Conservation (phyloP, 345 rosid genomes). For the Camelina hispida region DNA sequence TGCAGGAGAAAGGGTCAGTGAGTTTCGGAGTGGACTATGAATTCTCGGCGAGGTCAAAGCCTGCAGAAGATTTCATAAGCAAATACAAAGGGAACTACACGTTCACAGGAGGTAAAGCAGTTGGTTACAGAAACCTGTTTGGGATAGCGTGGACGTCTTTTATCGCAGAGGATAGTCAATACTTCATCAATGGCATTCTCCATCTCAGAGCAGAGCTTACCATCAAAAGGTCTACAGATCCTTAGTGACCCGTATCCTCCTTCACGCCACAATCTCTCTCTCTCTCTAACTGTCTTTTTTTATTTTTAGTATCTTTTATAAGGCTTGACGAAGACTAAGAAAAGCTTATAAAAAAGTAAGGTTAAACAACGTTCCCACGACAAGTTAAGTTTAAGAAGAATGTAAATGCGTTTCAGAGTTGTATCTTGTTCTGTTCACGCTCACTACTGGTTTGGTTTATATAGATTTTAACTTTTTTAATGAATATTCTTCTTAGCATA, state of each 20-base stretch:
- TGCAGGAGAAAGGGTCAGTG: slow-evolving; percentile 97
- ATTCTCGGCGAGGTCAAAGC: slow-evolving; percentile 89
- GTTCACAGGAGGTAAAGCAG: slow-evolving; percentile 94
- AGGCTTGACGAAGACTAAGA: slow-evolving; percentile 17
- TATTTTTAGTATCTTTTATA: neutral
- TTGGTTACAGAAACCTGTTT: slow-evolving; percentile 89
- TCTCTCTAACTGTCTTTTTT: slow-evolving; percentile 28
- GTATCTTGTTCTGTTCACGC: neutral
- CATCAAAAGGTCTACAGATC: slow-evolving; percentile 50
- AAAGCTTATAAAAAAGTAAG: slow-evolving; percentile 5
- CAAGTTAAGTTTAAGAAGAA: slow-evolving; percentile 13
- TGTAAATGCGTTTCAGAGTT: slow-evolving; percentile 27
- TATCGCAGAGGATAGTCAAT: slow-evolving; percentile 77
- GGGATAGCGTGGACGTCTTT: slow-evolving; percentile 81
- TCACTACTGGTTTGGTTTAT: slow-evolving; percentile 7
- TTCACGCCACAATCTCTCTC: neutral
- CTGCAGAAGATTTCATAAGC: slow-evolving; percentile 78
- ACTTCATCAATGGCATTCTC: slow-evolving; percentile 82
- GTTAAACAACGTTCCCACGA: neutral
- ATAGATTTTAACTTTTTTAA: neutral
- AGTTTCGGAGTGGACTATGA: slow-evolving; percentile 94
- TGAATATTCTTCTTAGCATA: neutral
- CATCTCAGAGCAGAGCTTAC: slow-evolving; percentile 97
- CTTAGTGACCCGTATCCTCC: slow-evolving; percentile 28
- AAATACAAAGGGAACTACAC: slow-evolving; percentile 96